phyloP scores from a whole-genome alignment of 352 stramenopile species.

The Globisporangium rhizosaccharum region DNA sequence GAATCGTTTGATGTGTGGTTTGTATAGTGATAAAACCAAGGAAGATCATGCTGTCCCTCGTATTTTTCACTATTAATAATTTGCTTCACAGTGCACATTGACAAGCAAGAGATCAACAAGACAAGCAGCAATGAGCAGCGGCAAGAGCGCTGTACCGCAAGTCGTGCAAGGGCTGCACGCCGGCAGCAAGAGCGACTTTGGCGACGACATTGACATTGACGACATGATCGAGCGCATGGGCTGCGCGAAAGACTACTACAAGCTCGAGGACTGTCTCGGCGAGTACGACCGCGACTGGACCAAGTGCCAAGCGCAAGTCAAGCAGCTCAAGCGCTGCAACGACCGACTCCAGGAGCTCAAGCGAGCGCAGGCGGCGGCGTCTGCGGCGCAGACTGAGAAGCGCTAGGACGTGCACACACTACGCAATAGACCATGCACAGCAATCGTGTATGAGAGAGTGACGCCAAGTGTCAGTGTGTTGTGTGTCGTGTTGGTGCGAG shows the following conservation, averaged over 20 bases:
- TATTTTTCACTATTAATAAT: no score
- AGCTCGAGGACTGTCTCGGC: slow-evolving; percentile 79
- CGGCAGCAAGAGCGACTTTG: slow-evolving; percentile 80
- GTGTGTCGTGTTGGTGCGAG: no score
- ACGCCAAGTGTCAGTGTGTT: no score
- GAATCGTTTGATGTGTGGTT: no score
- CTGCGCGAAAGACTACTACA: slow-evolving; percentile 82
- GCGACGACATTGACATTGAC: slow-evolving; percentile 72
- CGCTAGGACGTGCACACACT: no score
- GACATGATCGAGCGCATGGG: slow-evolving; percentile 84
- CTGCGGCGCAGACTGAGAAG: not conserved
- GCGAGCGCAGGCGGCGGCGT: slow-evolving; percentile 23
- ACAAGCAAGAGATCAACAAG: not conserved
- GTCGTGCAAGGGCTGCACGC: slow-evolving; percentile 62
- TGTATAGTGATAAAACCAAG: no score
- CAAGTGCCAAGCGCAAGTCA: slow-evolving; percentile 80
- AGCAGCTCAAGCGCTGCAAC: slow-evolving; percentile 76
- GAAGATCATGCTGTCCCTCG: no score
- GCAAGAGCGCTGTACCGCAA: slow-evolving; percentile 4
- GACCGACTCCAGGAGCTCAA: slow-evolving; percentile 55
- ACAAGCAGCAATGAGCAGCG: not conserved
- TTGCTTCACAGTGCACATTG: no score
- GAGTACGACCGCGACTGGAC: slow-evolving; percentile 83
- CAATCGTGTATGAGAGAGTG: no score
- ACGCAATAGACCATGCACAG: no score